Evolutionary conservation across 2,329 filamentous ascomycete genomes (phyloP).

Genomic region (Aureobasidium vineae): DNA sequence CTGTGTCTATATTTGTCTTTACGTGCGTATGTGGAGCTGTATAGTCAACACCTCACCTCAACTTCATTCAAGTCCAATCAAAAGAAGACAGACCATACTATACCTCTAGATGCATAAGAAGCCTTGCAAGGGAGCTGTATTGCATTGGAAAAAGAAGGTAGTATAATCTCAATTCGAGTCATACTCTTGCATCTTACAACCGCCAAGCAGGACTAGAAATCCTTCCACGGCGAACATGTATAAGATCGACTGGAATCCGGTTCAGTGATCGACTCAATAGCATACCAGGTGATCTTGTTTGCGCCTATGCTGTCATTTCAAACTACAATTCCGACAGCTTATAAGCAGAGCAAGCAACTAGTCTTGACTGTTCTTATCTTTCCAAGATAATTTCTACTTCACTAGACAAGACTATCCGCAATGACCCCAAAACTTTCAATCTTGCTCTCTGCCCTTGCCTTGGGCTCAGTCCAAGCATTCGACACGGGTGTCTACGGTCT

Average conservation of each 20-base stretch:
- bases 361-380: not conserved
- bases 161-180: not conserved
- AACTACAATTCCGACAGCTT: not conserved
- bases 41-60: not conserved
- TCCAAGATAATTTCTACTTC: not conserved
- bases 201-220: constrained; percentile 7
- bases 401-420: not conserved
- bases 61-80: not conserved
- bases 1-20: not conserved
- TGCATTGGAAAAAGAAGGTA: not conserved
- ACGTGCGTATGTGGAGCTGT: not conserved
- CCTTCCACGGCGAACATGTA: not conserved
- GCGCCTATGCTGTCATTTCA: not conserved
- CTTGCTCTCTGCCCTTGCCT: not conserved
- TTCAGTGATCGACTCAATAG: not conserved
- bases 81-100: not conserved
- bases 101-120: not conserved
- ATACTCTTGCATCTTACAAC: not conserved
- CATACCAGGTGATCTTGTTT: not conserved
- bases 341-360: not conserved
- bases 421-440: not conserved
- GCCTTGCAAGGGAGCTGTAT: not conserved
- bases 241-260: not conserved
- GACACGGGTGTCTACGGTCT: not conserved
- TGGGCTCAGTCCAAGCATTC: not conserved